Evolutionary conservation across 768 basidiomycete genomes (phyloP).

Genomic region (Mycena polygramma): DNA sequence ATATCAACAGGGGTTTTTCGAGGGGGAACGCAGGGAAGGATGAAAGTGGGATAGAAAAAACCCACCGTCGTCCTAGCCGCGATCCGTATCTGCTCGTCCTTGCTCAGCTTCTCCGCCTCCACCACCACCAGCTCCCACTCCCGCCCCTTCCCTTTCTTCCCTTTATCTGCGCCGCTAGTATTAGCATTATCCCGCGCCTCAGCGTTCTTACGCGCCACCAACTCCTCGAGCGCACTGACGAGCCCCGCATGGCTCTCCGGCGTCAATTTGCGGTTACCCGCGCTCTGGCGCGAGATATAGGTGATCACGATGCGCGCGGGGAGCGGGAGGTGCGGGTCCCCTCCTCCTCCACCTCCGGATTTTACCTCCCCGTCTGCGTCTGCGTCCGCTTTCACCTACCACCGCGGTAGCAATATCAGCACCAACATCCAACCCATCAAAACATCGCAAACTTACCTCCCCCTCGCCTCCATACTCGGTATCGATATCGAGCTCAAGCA

Average conservation of each 20-base stretch:
- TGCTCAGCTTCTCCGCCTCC: conserved; percentile 73
- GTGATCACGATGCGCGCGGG: conserved; percentile 73
- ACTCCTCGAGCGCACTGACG: conserved; percentile 63
- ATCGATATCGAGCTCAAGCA: not conserved
- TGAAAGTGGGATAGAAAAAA: conserved; percentile 26
- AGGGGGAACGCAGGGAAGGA: conserved; percentile 7
- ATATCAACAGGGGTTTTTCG: too few species aligned
- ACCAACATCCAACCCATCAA: too few species aligned
- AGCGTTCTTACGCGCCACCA: conserved; percentile 56
- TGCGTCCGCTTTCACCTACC: too few species aligned
- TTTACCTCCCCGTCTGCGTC: too few species aligned
- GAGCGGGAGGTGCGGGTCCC: conserved; percentile 50
- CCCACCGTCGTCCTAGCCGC: conserved; percentile 79
- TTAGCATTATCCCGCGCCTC: too few species aligned
- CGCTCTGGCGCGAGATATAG: conserved; percentile 79
- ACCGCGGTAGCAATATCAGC: too few species aligned
- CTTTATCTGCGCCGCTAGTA: too few species aligned
- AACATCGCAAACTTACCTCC: too few species aligned
- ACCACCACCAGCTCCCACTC: conserved; percentile 74
- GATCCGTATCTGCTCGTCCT: conserved; percentile 81
- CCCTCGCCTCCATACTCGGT: too few species aligned
- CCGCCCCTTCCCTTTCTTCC: too few species aligned
- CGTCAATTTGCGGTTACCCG: conserved; percentile 63
- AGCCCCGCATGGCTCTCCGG: conserved; percentile 68
- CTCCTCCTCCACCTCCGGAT: conserved; percentile 28